Evolutionary conservation across 768 basidiomycete species (phyloP).

Genomic region (Tubosaeta sp.): DNA sequence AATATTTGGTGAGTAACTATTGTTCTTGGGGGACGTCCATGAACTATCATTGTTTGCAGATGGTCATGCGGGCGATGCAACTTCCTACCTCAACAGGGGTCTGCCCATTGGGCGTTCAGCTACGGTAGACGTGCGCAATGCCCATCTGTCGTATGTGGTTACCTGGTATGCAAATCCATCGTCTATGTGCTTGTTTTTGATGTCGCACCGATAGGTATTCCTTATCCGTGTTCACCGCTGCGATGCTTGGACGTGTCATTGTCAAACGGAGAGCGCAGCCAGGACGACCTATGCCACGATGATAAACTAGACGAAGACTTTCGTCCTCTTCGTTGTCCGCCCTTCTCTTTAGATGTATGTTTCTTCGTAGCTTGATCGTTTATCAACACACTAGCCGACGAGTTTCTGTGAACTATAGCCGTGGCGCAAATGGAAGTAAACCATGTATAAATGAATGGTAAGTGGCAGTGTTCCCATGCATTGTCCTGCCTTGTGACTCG

Average conservation of each 20-base stretch:
- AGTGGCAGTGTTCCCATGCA: slow-evolving; percentile 9
- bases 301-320: neutral
- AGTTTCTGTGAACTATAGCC: neutral
- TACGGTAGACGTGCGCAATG: slow-evolving; percentile 84
- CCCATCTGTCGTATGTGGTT: slow-evolving; percentile 90
- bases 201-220: slow-evolving; percentile 62
- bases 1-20: slow-evolving; percentile 67
- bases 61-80: slow-evolving; percentile 76
- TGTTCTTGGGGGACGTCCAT: neutral
- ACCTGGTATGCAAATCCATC: slow-evolving; percentile 66
- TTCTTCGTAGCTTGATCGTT: neutral
- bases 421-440: slow-evolving; percentile 3
- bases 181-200: slow-evolving; percentile 9
- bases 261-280: slow-evolving; percentile 47
- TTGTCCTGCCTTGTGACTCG: slow-evolving; percentile 5
- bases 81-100: slow-evolving; percentile 56
- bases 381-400: neutral
- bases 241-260: slow-evolving; percentile 74
- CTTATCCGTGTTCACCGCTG: slow-evolving; percentile 75
- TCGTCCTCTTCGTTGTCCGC: neutral
- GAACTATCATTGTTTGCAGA: slow-evolving; percentile 43
- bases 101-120: slow-evolving; percentile 82
- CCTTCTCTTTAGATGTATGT: neutral
- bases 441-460: slow-evolving; percentile 2
- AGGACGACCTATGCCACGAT: slow-evolving; percentile 58